phyloP scores from a whole-genome alignment of 345 rosid species.

The Lepidium sativum region DNA sequence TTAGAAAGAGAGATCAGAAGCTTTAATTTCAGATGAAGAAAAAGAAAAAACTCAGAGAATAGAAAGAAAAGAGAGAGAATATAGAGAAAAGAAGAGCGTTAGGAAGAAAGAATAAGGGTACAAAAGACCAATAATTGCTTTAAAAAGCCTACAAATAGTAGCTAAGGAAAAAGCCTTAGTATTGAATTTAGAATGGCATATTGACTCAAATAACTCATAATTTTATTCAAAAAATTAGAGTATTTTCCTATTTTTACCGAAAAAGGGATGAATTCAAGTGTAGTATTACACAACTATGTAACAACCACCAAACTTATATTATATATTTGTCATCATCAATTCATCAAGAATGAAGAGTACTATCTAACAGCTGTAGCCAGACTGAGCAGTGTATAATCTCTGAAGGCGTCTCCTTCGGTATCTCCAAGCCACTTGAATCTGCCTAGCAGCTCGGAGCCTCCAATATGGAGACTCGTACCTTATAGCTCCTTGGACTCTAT shows the following conservation, averaged over 20 bases:
- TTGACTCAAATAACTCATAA: too few species aligned
- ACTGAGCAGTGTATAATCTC: slow-evolving; percentile 21
- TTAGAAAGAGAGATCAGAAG: too few species aligned
- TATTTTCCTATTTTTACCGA: background rate
- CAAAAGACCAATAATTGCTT: too few species aligned
- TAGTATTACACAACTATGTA: background rate
- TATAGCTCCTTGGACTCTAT: slow-evolving; percentile 79
- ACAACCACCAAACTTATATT: background rate
- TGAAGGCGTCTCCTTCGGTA: slow-evolving; percentile 49
- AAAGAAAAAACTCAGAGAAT: too few species aligned
- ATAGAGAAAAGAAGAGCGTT: too few species aligned
- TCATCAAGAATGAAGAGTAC: background rate
- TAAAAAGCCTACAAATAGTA: too few species aligned
- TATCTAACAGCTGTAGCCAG: background rate
- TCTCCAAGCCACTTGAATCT: slow-evolving; percentile 84
- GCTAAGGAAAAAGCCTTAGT: too few species aligned
- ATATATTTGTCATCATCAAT: background rate
- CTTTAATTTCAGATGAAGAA: too few species aligned
- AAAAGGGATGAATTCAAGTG: background rate
- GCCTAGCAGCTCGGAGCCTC: slow-evolving; percentile 53
- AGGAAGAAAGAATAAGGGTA: too few species aligned
- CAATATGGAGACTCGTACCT: slow-evolving; percentile 81
- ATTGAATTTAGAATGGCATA: too few species aligned
- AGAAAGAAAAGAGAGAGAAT: too few species aligned
- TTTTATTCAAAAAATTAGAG: background rate